phyloP scores from a whole-genome alignment of 768 basidiomycete species.

The Leccinellum luteum region DNA sequence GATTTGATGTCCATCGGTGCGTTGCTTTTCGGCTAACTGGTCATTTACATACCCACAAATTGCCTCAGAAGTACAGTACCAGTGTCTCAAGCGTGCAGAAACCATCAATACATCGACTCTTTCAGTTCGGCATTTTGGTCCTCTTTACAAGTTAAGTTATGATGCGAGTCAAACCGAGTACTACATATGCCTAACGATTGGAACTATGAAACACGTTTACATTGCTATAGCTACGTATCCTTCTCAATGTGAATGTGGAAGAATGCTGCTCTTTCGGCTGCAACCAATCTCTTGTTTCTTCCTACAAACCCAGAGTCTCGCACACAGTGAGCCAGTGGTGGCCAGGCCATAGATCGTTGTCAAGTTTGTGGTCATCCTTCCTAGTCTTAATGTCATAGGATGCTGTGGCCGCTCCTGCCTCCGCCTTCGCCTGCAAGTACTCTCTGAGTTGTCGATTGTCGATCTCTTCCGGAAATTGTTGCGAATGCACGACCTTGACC shows the following conservation, averaged over 20 bases:
- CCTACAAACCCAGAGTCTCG: constrained; percentile 18
- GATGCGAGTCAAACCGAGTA: neutral
- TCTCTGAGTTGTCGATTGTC: constrained; percentile 8
- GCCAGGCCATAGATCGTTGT: constrained; percentile 25
- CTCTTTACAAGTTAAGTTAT: neutral
- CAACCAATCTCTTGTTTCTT: neutral
- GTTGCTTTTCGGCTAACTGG: neutral
- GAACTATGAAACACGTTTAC: neutral
- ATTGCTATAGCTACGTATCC: neutral
- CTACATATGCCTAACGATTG: neutral
- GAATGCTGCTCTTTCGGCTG: neutral
- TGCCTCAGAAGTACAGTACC: neutral
- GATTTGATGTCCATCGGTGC: neutral
- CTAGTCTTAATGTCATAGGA: constrained; percentile 8
- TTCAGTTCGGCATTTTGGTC: neutral
- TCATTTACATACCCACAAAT: neutral
- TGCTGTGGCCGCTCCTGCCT: constrained; percentile 6
- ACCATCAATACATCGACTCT: neutral
- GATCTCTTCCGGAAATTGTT: constrained; percentile 8
- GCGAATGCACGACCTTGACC: constrained; percentile 1
- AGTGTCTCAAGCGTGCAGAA: no score
- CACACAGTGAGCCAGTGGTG: constrained; percentile 27
- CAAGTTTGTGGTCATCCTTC: constrained; percentile 19
- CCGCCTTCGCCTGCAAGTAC: constrained; percentile 14
- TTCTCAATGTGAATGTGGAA: neutral